These are phyloP conservation scores for Phymatotrichopsis omnivora DNA, from an alignment of 2,329 filamentous ascomycete species.

Conservation along the genomic window DNA sequence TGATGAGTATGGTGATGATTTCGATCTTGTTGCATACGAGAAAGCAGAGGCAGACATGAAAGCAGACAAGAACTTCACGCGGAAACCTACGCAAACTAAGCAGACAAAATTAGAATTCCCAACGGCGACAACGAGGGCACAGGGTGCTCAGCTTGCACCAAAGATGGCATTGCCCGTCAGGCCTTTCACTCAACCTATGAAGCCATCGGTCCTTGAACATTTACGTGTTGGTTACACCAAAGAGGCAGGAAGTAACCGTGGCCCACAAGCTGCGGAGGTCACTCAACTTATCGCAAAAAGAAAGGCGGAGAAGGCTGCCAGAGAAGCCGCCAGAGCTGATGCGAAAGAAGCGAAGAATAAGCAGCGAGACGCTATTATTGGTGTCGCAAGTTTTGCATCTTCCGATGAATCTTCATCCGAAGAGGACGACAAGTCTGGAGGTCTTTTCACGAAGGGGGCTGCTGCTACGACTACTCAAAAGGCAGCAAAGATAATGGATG, in stretches of 20 bases:
- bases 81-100: constrained; percentile 9
- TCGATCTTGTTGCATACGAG: constrained; percentile 19
- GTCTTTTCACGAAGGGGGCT: constrained; percentile 25
- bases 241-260: constrained; percentile 9
- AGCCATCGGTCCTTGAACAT: constrained; percentile 7
- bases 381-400: constrained; percentile 14
- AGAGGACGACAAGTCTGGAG: constrained; percentile 18
- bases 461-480: constrained; percentile 32
- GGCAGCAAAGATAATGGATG: constrained; percentile 43
- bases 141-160: no score
- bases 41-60: no score
- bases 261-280: constrained; percentile 9
- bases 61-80: constrained; percentile 10
- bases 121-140: constrained; percentile 10
- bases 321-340: constrained; percentile 21
- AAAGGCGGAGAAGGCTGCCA: constrained; percentile 22
- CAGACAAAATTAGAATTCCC: constrained; percentile 25
- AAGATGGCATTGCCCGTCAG: no score
- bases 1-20: constrained; percentile 26
- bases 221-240: constrained; percentile 16
- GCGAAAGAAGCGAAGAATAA: constrained; percentile 14
- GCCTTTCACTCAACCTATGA: constrained; percentile 12
- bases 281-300: constrained; percentile 21
- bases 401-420: constrained; percentile 21
- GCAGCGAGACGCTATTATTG: constrained; percentile 1